A percentile compares a stretch with the other conserved stretches of the same genome.
phyloP scores from a whole-genome alignment of 768 basidiomycete species.

The Mycena leptocephala region DNA sequence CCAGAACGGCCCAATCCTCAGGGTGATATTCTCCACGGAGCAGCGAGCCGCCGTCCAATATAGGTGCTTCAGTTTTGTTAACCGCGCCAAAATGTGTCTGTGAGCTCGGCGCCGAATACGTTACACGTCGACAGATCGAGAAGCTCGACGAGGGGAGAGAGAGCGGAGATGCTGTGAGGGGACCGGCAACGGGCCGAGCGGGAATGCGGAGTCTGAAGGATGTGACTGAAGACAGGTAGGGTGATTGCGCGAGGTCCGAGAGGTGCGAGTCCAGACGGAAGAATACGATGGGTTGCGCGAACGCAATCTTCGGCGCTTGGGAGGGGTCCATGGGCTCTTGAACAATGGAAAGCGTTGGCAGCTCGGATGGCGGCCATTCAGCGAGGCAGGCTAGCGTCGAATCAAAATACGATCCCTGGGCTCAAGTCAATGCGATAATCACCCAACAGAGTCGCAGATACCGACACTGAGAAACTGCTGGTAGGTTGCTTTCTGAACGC shows the following conservation, averaged over 20 bases:
- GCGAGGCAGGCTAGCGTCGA: conserved; percentile 75
- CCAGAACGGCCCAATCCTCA: conserved; percentile 75
- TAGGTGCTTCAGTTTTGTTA: conserved; percentile 73
- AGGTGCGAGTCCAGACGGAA: conserved; percentile 75
- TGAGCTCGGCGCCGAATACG: conserved; percentile 67
- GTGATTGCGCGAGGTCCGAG: conserved; percentile 60
- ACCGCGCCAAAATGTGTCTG: conserved; percentile 67
- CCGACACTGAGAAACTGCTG: conserved; percentile 85
- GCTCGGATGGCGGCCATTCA: conserved; percentile 67
- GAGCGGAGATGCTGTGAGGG: conserved; percentile 45
- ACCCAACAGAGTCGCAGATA: not conserved
- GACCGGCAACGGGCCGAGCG: conserved; percentile 67
- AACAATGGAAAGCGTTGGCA: conserved; percentile 72
- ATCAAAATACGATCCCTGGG: conserved; percentile 89
- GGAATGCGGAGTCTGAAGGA: conserved; percentile 84
- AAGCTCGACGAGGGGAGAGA: conserved; percentile 67
- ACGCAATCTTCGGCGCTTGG: conserved; percentile 53
- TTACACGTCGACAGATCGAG: conserved; percentile 86
- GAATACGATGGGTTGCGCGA: conserved; percentile 93
- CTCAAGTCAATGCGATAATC: not conserved
- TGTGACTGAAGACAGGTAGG: conserved; percentile 66
- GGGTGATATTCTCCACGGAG: conserved; percentile 69
- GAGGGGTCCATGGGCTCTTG: conserved; percentile 73
- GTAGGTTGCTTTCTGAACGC: conserved; percentile 84
- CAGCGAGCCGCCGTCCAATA: conserved; percentile 79